Base-by-base conservation (phyloP, 371 early-diverging fungal species). In the Syncephalastrum sp. region DNA sequence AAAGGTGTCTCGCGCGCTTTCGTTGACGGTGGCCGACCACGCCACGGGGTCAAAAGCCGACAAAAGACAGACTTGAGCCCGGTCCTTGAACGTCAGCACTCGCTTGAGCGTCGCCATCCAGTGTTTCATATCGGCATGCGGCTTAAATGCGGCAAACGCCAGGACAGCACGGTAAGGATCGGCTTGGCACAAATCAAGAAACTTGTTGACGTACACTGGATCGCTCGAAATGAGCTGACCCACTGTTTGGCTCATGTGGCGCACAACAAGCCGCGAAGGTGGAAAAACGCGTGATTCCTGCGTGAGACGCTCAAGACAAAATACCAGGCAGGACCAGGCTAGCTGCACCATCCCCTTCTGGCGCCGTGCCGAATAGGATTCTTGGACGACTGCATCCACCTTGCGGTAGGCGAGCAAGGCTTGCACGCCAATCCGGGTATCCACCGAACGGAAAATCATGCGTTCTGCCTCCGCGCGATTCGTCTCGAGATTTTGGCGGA, bases 351-450 rank as follows among this genome's bases (percentile, higher is more conserved):
- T n/a, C 19, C 25, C 43, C 6, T 42, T 50, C n/a, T 54, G 53
- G n/a, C 14, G 41, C 29, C 42, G 33, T 47, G 45, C 27, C 19
- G 15, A 48, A 21, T 29, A 50, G 12, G 61, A 29, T 19, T 61
- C 46, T 15, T 50, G 19, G 17, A 51, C 51, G 15, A 57, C 48
- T 3, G 51, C 47, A 50, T 42, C 50, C 14, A 66, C 50, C 6
- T 42, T 55, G 15, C 48, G 54, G 13, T 57, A 43, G 24, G 57
- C 56, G 12, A 60, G 47, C 25, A 63, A 15, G 14, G 53, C 55
- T 23, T 68, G 61, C 6, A 59, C 49, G 27, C 68, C 63, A 13
- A 68, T 53, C 6, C 61, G 50, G 3, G 64, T 25, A 52, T 68
- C 68, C 8, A 68, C 59, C 19, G 47, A 47, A 4, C 46, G 41